A percentile compares a stretch with the other conserved stretches of the same genome.
phyloP scores from a whole-genome alignment of 768 basidiomycete genomes.

The Rhizopogon vinicolor region DNA sequence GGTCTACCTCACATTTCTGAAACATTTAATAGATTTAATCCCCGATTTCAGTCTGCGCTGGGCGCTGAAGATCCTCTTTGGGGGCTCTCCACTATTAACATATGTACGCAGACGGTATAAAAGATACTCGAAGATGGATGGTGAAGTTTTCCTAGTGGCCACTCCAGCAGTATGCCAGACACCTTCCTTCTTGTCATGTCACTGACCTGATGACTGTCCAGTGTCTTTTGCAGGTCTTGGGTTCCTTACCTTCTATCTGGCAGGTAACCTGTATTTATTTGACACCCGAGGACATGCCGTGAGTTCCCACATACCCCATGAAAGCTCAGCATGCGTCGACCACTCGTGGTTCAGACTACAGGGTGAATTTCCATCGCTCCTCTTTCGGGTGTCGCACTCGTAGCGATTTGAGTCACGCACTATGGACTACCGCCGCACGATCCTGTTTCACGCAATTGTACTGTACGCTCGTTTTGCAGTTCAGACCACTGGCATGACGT shows the following conservation, averaged over 20 bases:
- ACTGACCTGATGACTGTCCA: slow-evolving; percentile 20
- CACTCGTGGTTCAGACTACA: slow-evolving; percentile 42
- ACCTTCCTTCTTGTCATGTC: neutral
- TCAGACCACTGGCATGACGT: slow-evolving; percentile 93
- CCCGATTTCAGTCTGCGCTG: slow-evolving; percentile 55
- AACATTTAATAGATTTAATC: slow-evolving; percentile 16
- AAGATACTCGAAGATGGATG: slow-evolving; percentile 72
- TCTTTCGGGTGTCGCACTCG: slow-evolving; percentile 64
- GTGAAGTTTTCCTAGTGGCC: slow-evolving; percentile 88
- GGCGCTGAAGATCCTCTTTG: slow-evolving; percentile 65
- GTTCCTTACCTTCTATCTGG: slow-evolving; percentile 82
- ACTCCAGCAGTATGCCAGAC: slow-evolving; percentile 66
- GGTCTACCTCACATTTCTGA: neutral
- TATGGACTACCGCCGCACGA: slow-evolving; percentile 84
- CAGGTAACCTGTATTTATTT: slow-evolving; percentile 88
- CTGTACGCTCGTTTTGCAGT: slow-evolving; percentile 1
- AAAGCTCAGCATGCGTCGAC: neutral
- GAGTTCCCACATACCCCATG: slow-evolving; percentile 14
- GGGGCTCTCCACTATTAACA: slow-evolving; percentile 62
- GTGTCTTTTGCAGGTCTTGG: slow-evolving; percentile 92
- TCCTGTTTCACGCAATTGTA: neutral
- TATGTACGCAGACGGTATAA: slow-evolving; percentile 72
- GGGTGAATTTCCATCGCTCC: slow-evolving; percentile 81
- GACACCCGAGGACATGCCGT: slow-evolving; percentile 74
- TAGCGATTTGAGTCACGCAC: slow-evolving; percentile 82